phyloP scores from a whole-genome alignment of 495 filamentous ascomycete genomes.

The Penicillium goetzii region DNA sequence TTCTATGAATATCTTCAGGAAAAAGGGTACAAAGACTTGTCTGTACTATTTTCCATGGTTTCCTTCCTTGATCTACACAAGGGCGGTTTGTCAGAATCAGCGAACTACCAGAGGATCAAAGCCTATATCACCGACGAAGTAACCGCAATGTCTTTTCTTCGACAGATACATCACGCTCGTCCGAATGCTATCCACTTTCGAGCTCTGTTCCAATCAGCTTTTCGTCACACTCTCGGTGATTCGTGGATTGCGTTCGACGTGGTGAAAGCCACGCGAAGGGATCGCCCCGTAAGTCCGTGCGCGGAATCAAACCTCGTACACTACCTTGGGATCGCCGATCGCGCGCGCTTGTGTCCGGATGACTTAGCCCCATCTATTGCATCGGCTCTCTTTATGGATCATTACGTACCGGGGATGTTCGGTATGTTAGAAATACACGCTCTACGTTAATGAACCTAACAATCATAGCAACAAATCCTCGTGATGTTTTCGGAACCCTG shows the following conservation, averaged over 20 bases:
- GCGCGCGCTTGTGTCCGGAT: background rate
- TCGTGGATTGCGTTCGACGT: background rate
- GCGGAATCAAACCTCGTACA: background rate
- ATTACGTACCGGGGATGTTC: background rate
- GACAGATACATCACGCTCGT: background rate
- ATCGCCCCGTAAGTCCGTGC: background rate
- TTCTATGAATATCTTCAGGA: conserved; percentile 13
- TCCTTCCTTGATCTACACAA: background rate
- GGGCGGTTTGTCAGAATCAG: background rate
- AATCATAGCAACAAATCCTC: background rate
- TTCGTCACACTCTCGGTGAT: background rate
- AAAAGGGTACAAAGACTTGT: conserved; percentile 12
- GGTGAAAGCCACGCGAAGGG: background rate
- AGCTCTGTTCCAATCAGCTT: background rate
- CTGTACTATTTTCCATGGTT: background rate
- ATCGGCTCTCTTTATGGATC: background rate
- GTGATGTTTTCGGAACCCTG: background rate
- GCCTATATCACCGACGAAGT: background rate
- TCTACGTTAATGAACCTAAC: background rate
- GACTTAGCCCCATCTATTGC: background rate
- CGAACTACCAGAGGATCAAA: background rate
- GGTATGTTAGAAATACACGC: background rate
- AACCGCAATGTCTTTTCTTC: background rate
- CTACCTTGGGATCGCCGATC: background rate
- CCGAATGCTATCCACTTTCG: background rate